These are phyloP conservation scores for Quillaja saponaria DNA, from an alignment of 306 rosid genomes.

Conservation along the genomic window DNA sequence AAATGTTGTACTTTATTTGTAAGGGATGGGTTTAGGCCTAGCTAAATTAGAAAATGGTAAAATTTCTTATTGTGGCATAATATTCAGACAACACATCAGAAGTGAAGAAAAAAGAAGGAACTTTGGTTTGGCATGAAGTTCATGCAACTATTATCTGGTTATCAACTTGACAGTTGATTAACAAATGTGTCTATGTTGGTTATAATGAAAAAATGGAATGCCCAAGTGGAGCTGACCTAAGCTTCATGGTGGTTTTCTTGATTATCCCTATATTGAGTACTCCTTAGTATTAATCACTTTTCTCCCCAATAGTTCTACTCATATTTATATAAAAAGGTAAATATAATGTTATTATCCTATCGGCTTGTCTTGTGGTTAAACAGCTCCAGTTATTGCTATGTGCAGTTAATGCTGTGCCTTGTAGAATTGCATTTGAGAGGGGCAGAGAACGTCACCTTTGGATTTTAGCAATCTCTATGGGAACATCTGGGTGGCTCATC, in stretches of 20 bases:
- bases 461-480: constrained; percentile 67
- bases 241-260: too few species aligned
- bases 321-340: too few species aligned
- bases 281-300: too few species aligned
- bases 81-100: neutral
- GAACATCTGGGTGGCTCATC: constrained; percentile 78
- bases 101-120: too few species aligned
- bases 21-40: neutral
- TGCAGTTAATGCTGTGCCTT: constrained; percentile 79
- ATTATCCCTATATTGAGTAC: too few species aligned
- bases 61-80: constrained; percentile 4
- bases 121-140: constrained; percentile 3
- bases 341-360: neutral
- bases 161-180: constrained; percentile 15
- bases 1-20: constrained; percentile 9
- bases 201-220: too few species aligned
- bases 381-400: constrained; percentile 23
- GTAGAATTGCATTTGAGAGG: constrained; percentile 90
- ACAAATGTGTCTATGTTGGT: neutral
- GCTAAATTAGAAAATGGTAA: constrained; percentile 8
- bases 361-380: constrained; percentile 18
- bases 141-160: constrained; percentile 16
- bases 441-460: constrained; percentile 76
- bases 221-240: too few species aligned
- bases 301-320: too few species aligned